phyloP scores from a whole-genome alignment of 306 rosid genomes.

The Quillaja saponaria region DNA sequence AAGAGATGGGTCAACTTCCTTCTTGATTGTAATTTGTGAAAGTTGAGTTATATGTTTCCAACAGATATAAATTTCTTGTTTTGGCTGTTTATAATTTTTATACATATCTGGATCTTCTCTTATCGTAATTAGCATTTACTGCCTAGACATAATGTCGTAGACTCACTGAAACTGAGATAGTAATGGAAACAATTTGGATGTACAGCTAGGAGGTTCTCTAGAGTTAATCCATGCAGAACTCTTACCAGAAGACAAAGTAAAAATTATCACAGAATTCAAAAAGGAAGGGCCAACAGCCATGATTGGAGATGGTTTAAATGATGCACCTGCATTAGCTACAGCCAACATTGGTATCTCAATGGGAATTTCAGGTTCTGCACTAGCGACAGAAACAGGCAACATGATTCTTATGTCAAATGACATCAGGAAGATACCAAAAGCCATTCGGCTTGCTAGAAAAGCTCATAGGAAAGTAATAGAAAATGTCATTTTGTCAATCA shows the following conservation, averaged over 20 bases:
- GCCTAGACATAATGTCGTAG: not conserved
- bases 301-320: slow-evolving; percentile 94
- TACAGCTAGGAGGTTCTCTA: slow-evolving; percentile 69
- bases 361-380: slow-evolving; percentile 96
- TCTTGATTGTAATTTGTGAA: slow-evolving; percentile 3
- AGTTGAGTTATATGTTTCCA: too few relatives aligned
- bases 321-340: slow-evolving; percentile 86
- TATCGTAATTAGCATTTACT: slow-evolving; percentile 6
- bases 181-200: slow-evolving; percentile 32
- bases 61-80: not conserved
- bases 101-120: slow-evolving; percentile 17
- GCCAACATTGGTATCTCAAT: slow-evolving; percentile 95
- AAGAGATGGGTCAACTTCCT: slow-evolving; percentile 1
- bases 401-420: slow-evolving; percentile 88
- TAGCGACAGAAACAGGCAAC: slow-evolving; percentile 83
- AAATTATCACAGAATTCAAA: slow-evolving; percentile 61
- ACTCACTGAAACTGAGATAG: slow-evolving; percentile 20
- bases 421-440: slow-evolving; percentile 78
- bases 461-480: slow-evolving; percentile 59
- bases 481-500: slow-evolving; percentile 63
- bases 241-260: slow-evolving; percentile 83
- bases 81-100: slow-evolving; percentile 1
- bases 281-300: slow-evolving; percentile 74
- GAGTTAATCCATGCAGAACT: slow-evolving; percentile 80
- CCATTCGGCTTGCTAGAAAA: slow-evolving; percentile 65